phyloP scores from a whole-genome alignment of 2,329 filamentous ascomycete genomes.

The Endoconidiophora laricicola region DNA sequence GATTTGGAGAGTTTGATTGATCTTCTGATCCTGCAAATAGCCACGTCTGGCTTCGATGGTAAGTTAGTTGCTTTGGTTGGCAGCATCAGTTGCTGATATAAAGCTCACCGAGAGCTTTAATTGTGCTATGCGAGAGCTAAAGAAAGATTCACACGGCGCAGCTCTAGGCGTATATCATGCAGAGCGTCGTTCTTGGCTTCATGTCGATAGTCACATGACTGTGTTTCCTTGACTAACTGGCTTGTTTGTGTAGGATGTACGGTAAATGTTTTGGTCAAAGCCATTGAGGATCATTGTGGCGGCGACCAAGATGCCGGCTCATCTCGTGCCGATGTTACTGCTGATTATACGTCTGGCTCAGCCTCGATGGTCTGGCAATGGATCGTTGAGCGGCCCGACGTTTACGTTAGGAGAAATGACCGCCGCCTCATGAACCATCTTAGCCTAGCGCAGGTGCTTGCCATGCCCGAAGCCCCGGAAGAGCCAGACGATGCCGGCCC shows the following conservation, averaged over 20 bases:
- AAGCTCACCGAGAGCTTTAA: background rate
- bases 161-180: background rate
- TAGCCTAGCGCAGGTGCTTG: conserved; percentile 13
- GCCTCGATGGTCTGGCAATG: conserved; percentile 15
- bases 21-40: conserved; percentile 13
- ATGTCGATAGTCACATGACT: background rate
- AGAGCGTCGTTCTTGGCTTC: background rate
- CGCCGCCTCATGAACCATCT: conserved; percentile 15
- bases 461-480: conserved; percentile 5
- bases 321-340: background rate
- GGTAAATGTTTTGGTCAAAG: background rate
- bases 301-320: background rate
- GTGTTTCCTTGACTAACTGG: background rate
- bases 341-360: background rate
- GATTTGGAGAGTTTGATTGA: conserved; percentile 15
- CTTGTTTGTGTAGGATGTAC: background rate
- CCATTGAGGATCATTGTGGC: background rate
- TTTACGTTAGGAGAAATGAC: conserved; percentile 14
- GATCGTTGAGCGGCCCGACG: conserved; percentile 15
- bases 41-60: conserved; percentile 13
- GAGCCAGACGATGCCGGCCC: background rate
- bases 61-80: background rate
- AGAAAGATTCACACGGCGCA: too few relatives aligned
- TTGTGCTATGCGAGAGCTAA: background rate
- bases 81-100: background rate